Percentiles rank a stretch among this genome's conserved stretches.
Conservation (phyloP, 345 rosid genomes). For the Aethionema arabicum region DNA sequence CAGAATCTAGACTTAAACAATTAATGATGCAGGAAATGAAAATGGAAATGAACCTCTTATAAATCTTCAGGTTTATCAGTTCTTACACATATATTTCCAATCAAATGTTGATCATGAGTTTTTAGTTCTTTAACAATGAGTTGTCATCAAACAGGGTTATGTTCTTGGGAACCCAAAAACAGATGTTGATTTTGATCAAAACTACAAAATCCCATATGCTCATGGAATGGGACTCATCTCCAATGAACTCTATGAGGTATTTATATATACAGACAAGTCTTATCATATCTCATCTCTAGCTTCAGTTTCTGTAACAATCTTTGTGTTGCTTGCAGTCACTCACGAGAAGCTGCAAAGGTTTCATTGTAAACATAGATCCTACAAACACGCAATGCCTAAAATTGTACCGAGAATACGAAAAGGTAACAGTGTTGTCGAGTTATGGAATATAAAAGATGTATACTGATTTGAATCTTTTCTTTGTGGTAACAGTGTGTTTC, state of each 20-base stretch:
- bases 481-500: not conserved
- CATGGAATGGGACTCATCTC: conserved; percentile 58
- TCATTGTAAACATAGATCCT: conserved; percentile 25
- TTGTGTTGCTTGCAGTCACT: conserved; percentile 20
- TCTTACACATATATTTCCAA: not conserved
- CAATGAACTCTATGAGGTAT: conserved; percentile 55
- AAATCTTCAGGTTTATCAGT: conserved; percentile 42
- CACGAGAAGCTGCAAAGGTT: conserved; percentile 31
- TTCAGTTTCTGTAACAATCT: no score
- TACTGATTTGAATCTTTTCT: not conserved
- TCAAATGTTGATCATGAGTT: not conserved
- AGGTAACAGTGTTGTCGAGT: conserved; percentile 16
- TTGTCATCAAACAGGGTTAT: conserved; percentile 43
- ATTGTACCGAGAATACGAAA: not conserved
- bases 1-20: no score
- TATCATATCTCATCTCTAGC: not conserved
- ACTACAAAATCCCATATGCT: conserved; percentile 40
- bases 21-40: conserved; percentile 14
- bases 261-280: not conserved
- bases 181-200: conserved; percentile 24
- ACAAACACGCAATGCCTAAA: conserved; percentile 14
- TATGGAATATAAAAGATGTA: not conserved
- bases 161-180: conserved; percentile 48
- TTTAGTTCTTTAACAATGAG: not conserved
- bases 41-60: conserved; percentile 28